Conservation (phyloP, 2,329 filamentous ascomycete genomes). For the Microdochium bolleyi region DNA sequence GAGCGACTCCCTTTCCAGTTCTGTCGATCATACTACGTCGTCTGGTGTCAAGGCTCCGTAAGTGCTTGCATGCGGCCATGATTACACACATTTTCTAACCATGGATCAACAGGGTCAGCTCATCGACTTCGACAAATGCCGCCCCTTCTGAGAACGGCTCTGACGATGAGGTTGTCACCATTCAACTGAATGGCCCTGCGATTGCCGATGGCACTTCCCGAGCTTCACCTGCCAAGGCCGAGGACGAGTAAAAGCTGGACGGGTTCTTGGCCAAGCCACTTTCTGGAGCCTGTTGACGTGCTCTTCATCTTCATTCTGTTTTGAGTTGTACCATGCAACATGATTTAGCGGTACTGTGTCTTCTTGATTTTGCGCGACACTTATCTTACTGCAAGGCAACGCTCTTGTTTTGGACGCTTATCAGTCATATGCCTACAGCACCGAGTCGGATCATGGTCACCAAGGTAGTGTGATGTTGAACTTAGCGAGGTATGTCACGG, state of each 20-base stretch:
- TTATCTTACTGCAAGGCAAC: background rate
- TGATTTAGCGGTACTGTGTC: background rate
- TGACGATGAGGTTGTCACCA: slow-evolving; percentile 45
- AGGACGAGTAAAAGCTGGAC: slow-evolving; percentile 9
- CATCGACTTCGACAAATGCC: slow-evolving; percentile 28
- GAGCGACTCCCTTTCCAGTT: background rate
- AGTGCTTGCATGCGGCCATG: background rate
- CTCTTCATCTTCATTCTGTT: background rate
- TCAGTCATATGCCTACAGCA: background rate
- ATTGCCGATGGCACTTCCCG: slow-evolving; percentile 34
- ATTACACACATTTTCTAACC: slow-evolving; percentile 9
- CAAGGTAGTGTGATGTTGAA: background rate
- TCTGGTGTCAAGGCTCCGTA: background rate
- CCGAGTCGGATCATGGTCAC: background rate
- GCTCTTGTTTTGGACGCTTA: background rate
- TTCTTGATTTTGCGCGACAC: background rate
- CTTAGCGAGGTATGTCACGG: background rate
- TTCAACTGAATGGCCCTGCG: slow-evolving; percentile 40
- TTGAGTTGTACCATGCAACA: background rate
- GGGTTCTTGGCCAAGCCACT: background rate
- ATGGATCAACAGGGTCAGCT: slow-evolving; percentile 27
- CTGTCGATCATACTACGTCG: background rate
- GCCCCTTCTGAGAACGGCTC: slow-evolving; percentile 36
- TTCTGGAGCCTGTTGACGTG: background rate
- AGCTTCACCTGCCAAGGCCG: slow-evolving; percentile 40